Conservation (phyloP, 2,329 filamentous ascomycete species). For the Zopfia rhizophila region DNA sequence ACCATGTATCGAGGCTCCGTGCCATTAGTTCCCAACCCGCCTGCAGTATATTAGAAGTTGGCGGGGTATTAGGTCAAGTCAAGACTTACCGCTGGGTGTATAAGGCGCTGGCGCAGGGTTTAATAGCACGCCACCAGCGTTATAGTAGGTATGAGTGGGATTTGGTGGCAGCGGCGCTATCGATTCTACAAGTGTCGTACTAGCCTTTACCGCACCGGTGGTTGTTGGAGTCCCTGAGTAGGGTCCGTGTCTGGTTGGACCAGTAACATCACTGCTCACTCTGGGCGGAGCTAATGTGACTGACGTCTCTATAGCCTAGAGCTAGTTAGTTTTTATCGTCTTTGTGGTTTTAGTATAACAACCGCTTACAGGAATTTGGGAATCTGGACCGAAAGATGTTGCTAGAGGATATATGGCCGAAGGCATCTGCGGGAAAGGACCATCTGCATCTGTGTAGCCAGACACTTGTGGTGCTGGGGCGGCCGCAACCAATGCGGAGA, state of each 20-base stretch:
- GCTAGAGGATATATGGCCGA: constrained; percentile 48
- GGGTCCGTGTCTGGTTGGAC: constrained; percentile 74
- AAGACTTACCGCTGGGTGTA: constrained; percentile 65
- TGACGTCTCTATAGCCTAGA: constrained; percentile 36
- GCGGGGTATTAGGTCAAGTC: background rate
- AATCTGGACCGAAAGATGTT: constrained; percentile 56
- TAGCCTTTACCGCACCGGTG: constrained; percentile 73
- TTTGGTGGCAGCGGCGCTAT: constrained; percentile 69
- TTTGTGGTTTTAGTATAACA: too few relatives aligned
- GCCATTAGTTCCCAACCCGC: constrained; percentile 83
- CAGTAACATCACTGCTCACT: constrained; percentile 61
- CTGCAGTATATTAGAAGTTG: constrained; percentile 23
- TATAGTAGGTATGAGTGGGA: constrained; percentile 74
- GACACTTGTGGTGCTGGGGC: constrained; percentile 54
- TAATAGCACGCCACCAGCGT: constrained; percentile 74
- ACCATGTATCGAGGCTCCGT: constrained; percentile 78
- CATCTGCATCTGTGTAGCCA: constrained; percentile 59
- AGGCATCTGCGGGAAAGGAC: constrained; percentile 52
- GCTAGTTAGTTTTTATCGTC: too few relatives aligned
- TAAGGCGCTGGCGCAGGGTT: constrained; percentile 76
- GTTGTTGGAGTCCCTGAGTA: constrained; percentile 74
- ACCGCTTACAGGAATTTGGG: constrained; percentile 53
- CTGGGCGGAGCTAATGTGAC: constrained; percentile 54
- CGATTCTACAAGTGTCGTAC: constrained; percentile 64
- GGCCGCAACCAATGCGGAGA: constrained; percentile 49